phyloP scores from a whole-genome alignment of 345 rosid genomes.

The Luvunga scandens region DNA sequence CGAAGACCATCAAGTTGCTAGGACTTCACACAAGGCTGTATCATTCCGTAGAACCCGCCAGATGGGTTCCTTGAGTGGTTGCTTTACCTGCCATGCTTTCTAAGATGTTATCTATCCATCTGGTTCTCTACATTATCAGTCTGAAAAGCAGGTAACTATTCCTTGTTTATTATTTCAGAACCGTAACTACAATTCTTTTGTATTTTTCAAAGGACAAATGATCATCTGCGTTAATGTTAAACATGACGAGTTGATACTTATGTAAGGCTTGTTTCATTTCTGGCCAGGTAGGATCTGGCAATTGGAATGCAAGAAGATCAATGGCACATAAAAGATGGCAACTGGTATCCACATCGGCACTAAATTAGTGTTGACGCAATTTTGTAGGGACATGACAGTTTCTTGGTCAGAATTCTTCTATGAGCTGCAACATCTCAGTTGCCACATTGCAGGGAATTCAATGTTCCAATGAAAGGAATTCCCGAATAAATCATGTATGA shows the following conservation, averaged over 20 bases:
- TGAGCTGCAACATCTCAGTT: slow-evolving; percentile 20
- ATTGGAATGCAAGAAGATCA: slow-evolving; percentile 13
- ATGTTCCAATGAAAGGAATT: neutral
- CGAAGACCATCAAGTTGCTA: slow-evolving; percentile 44
- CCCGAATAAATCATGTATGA: slow-evolving; percentile 17
- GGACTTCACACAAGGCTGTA: slow-evolving; percentile 38
- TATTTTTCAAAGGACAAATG: neutral
- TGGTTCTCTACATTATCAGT: neutral
- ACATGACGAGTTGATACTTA: neutral
- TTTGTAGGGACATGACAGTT: slow-evolving; percentile 3
- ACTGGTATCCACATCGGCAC: slow-evolving; percentile 6
- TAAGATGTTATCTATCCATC: slow-evolving; percentile 29
- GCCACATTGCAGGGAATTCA: slow-evolving; percentile 1
- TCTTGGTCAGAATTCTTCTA: slow-evolving; percentile 11
- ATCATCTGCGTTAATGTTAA: neutral
- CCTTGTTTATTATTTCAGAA: neutral
- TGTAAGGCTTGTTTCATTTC: neutral
- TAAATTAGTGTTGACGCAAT: slow-evolving; percentile 17
- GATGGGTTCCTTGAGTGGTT: slow-evolving; percentile 71
- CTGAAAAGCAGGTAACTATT: slow-evolving; percentile 29
- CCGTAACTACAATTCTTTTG: neutral
- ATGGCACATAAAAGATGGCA: neutral
- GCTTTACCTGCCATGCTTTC: slow-evolving; percentile 85
- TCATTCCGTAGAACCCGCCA: slow-evolving; percentile 53
- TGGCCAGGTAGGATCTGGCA: slow-evolving; percentile 20